These are phyloP conservation scores for Harringtonia lauricola DNA, from an alignment of 2,329 filamentous ascomycete species.

Conservation along the genomic window DNA sequence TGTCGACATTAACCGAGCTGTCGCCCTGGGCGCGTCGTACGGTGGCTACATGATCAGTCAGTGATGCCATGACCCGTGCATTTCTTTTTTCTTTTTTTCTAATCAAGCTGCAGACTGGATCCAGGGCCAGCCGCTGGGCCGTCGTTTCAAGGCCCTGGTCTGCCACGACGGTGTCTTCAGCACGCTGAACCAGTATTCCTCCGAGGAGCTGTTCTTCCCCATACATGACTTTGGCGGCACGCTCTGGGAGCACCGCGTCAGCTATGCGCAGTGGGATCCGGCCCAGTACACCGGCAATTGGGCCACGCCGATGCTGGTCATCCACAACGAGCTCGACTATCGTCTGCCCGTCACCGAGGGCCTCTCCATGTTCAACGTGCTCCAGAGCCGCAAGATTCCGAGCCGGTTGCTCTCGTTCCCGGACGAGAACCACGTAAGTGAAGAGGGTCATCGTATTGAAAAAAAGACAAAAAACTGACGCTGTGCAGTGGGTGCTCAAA, in stretches of 20 bases:
- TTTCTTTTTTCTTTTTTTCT: background rate
- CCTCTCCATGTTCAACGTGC: constrained; percentile 71
- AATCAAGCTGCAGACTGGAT: constrained; percentile 55
- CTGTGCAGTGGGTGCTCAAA: constrained; percentile 65
- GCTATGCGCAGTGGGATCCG: constrained; percentile 62
- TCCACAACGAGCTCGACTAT: constrained; percentile 88
- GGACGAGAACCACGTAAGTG: constrained; percentile 51
- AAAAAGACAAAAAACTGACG: background rate
- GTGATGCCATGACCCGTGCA: constrained; percentile 13
- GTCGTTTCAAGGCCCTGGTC: constrained; percentile 78
- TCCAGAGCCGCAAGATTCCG: constrained; percentile 64
- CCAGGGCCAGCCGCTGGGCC: constrained; percentile 72
- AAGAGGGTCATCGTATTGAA: background rate
- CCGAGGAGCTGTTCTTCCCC: constrained; percentile 61
- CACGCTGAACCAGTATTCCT: constrained; percentile 51
- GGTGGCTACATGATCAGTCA: constrained; percentile 66
- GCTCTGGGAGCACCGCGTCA: constrained; percentile 48
- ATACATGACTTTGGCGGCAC: constrained; percentile 56
- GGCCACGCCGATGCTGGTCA: constrained; percentile 75
- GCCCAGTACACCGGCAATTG: constrained; percentile 55
- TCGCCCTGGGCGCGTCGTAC: constrained; percentile 65
- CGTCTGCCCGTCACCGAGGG: constrained; percentile 78
- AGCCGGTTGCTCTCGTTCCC: constrained; percentile 75
- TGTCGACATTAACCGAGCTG: constrained; percentile 57
- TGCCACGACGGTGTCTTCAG: constrained; percentile 82